These are phyloP conservation scores for Urostyla sp. DNA, from an alignment of 73 alveolate genomes.

Conservation along the genomic window DNA sequence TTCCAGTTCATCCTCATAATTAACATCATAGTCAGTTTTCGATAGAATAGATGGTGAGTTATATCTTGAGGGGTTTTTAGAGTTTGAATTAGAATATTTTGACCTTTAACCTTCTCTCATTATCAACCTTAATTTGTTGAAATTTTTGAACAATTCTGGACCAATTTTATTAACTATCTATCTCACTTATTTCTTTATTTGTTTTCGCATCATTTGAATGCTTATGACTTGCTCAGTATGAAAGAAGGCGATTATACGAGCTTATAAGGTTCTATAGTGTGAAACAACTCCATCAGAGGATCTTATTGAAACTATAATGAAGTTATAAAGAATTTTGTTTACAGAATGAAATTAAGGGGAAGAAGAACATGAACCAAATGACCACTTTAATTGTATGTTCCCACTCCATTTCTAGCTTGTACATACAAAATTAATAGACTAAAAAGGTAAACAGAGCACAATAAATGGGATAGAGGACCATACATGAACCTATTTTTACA, in stretches of 20 bases:
- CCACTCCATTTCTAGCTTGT: background rate
- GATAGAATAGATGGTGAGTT: background rate
- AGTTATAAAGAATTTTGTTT: background rate
- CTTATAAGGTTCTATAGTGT: conserved; percentile 45
- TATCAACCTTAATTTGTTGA: conserved; percentile 55
- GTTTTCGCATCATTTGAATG: conserved; percentile 60
- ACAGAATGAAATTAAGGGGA: conserved; percentile 70
- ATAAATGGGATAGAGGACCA: conserved; percentile 63
- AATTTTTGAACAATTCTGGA: conserved; percentile 63
- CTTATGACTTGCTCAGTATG: conserved; percentile 45
- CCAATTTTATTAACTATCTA: conserved; percentile 64
- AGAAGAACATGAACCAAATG: conserved; percentile 49
- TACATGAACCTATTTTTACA: conserved; percentile 67
- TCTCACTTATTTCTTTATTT: conserved; percentile 54
- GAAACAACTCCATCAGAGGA: conserved; percentile 73
- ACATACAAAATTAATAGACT: conserved; percentile 14
- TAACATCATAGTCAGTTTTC: background rate
- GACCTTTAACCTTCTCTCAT: background rate
- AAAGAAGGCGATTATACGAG: conserved; percentile 65
- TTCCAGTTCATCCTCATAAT: conserved; percentile 9
- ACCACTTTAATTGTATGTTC: background rate
- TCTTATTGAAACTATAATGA: conserved; percentile 60
- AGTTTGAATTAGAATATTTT: background rate
- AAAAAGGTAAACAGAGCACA: conserved; percentile 38
- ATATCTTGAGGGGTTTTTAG: background rate